Evolutionary conservation across 805 yeast species (phyloP).

Genomic region (Wickerhamomyces canadensis): DNA sequence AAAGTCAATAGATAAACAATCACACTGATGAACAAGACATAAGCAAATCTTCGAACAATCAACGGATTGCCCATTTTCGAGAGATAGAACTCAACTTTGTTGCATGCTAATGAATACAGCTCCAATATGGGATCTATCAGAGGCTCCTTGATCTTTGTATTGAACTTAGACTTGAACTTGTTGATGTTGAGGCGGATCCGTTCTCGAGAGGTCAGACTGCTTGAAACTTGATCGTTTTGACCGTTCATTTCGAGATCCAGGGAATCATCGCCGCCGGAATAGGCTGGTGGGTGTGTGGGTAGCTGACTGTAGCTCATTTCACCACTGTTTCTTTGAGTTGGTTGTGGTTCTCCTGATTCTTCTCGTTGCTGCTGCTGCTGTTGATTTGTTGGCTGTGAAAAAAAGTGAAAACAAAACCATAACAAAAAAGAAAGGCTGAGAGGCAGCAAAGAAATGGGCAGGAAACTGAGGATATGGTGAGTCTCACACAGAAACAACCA

Average conservation of each 20-base stretch:
- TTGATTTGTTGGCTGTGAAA: neutral
- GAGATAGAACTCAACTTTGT: conserved; percentile 50
- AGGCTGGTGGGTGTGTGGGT: conserved; percentile 29
- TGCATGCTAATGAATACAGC: conserved; percentile 26
- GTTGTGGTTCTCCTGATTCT: neutral
- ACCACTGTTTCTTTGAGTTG: neutral
- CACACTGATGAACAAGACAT: conserved; percentile 59
- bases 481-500: neutral
- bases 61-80: conserved; percentile 79
- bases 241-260: conserved; percentile 2
- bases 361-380: too few species aligned
- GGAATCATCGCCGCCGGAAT: conserved; percentile 10
- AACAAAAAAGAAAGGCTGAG: too few species aligned
- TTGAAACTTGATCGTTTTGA: neutral
- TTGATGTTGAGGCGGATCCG: neutral
- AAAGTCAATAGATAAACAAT: conserved; percentile 53
- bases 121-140: conserved; percentile 46
- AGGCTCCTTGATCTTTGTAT: conserved; percentile 31
- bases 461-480: neutral
- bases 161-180: conserved; percentile 11
- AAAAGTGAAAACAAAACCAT: too few species aligned
- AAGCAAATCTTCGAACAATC: conserved; percentile 70
- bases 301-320: conserved; percentile 13
- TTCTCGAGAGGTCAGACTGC: neutral
- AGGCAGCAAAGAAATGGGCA: too few species aligned